Evolutionary conservation across 306 rosid species (phyloP), one percentile per base, ranked within the genome.

Genomic region (Cicer pinnatifidum): DNA sequence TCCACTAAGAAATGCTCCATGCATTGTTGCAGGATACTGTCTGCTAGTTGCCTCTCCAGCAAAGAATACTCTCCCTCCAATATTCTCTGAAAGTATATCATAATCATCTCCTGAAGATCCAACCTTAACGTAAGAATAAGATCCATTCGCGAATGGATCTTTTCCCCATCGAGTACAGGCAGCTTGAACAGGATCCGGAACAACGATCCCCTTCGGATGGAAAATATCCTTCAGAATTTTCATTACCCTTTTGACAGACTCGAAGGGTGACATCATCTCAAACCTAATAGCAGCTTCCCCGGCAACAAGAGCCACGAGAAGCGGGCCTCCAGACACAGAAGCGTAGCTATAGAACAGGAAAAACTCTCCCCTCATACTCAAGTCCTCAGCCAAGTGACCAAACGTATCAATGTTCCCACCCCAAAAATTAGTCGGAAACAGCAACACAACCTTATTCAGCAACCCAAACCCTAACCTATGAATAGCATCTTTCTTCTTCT

Each of bases 21-120:
- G 97, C 97, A 92, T 92, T 50, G 96, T 92, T 1, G 97, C 97
- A 7, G 97, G 97, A 83, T 90, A 92, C 79, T 84, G 97, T 68
- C 85, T 92, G 81, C 87, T 84, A 47, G 97, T 92, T 1, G 97
- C 97, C 82, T 92, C 96, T 73, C 97, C 97, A 0, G 96, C 97
- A 75, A 92, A 92, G 85, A 92, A 92, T 73, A 92, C 84, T 47
- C 94, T 84, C 47, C 92, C 91, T 40, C 91, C 97, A 67, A 86
- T 63, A 76, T 85, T 84, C 84, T 92, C 96, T 2, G 94, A 82
- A 56, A 92, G 96, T 76, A 88, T 80, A 80, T 90, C 97, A 44
- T 92, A 92, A 71, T 92, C 97, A 52, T 92, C 97, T 10, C 96
- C 97, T 0, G 96, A 89, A 16, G 97, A 89, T 9, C 97, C 97